Evolutionary conservation across 352 stramenopile species (phyloP).

Genomic region (Phytopythium litorale): DNA sequence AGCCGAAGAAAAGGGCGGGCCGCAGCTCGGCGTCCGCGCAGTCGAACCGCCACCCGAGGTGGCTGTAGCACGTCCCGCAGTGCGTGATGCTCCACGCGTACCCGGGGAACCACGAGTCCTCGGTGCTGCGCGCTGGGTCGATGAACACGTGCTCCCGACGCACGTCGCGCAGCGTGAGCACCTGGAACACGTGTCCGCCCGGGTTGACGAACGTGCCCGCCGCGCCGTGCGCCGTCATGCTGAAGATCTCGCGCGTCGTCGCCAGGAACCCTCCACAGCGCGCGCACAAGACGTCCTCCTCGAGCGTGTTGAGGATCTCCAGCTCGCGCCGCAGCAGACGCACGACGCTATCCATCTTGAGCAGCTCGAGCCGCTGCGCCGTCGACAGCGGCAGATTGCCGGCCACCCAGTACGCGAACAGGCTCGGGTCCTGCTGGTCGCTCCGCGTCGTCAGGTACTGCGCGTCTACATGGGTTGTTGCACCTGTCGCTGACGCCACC

Average conservation of each 20-base stretch:
- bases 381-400: constrained; percentile 64
- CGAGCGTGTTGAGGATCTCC: constrained; percentile 46
- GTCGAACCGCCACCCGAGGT: constrained; percentile 82
- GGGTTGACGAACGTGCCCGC: constrained; percentile 83
- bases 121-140: constrained; percentile 34
- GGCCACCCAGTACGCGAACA: constrained; percentile 80
- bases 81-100: constrained; percentile 82
- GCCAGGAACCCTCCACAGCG: constrained; percentile 58
- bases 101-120: constrained; percentile 79
- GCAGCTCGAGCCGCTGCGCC: constrained; percentile 48
- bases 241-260: constrained; percentile 77
- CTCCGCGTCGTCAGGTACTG: constrained; percentile 33
- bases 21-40: constrained; percentile 18
- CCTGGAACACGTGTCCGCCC: constrained; percentile 69
- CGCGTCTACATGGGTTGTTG: neutral
- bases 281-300: constrained; percentile 66
- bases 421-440: constrained; percentile 51
- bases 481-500: constrained; percentile 1
- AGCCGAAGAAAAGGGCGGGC: constrained; percentile 59
- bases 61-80: constrained; percentile 57
- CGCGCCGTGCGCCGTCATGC: constrained; percentile 52
- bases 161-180: constrained; percentile 68
- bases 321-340: constrained; percentile 54
- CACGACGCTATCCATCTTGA: constrained; percentile 59
- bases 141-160: constrained; percentile 38